phyloP scores from a whole-genome alignment of 202 grass and related monocot genomes.

The Panicum virgatum region DNA sequence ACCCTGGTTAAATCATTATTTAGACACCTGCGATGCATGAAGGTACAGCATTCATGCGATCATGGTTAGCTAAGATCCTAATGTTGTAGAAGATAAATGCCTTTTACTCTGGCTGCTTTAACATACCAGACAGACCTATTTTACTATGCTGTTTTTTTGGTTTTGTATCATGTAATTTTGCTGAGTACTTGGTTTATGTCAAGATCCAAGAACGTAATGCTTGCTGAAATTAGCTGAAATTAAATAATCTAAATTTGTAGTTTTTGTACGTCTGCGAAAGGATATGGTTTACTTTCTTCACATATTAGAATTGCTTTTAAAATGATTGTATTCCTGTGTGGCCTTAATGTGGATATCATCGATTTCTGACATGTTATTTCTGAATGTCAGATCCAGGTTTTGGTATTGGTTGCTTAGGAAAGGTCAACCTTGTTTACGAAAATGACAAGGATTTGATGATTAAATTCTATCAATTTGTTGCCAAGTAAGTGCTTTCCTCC shows the following conservation, averaged over 20 bases:
- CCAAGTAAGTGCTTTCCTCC: constrained; percentile 57
- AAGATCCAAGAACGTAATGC: background rate
- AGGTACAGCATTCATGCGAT: background rate
- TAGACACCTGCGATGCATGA: background rate
- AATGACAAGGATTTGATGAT: constrained; percentile 89
- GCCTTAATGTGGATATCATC: background rate
- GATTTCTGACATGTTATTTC: constrained; percentile 22
- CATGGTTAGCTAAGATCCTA: background rate
- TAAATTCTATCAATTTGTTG: constrained; percentile 84
- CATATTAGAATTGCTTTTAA: constrained; percentile 2
- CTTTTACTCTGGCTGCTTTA: background rate
- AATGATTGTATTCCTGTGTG: background rate
- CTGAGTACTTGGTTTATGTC: background rate
- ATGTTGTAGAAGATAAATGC: background rate
- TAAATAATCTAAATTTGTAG: background rate
- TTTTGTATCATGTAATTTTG: background rate
- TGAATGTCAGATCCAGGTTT: constrained; percentile 73
- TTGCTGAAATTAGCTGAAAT: background rate
- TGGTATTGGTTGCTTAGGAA: constrained; percentile 81
- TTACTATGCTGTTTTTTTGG: background rate
- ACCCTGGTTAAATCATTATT: background rate
- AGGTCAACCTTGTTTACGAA: constrained; percentile 64
- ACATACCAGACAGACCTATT: background rate
- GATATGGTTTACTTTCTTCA: constrained; percentile 10
- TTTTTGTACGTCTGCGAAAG: background rate